Evolutionary conservation across 164 flowering plant species (phyloP).

Genomic region (Aristolochia fimbriata): DNA sequence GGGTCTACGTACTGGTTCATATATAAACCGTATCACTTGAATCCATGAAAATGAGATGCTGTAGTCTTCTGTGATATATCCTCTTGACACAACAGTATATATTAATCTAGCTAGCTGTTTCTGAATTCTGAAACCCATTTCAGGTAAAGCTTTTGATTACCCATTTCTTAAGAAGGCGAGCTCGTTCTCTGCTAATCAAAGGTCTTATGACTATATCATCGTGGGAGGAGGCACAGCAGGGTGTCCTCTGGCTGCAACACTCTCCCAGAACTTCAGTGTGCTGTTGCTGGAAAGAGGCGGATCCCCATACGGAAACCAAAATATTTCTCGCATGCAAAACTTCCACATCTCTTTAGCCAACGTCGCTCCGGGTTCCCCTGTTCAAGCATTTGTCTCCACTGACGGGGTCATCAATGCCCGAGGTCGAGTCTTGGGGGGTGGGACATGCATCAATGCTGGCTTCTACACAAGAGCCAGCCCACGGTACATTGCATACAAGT

Average conservation of each 20-base stretch:
- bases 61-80: too few species aligned
- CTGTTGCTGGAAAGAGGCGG: constrained; percentile 82
- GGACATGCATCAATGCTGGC: constrained; percentile 82
- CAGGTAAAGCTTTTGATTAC: constrained; percentile 18
- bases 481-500: constrained; percentile 22
- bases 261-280: constrained; percentile 67
- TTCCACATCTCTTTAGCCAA: constrained; percentile 67
- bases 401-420: constrained; percentile 82
- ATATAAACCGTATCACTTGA: too few species aligned
- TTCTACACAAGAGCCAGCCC: constrained; percentile 77
- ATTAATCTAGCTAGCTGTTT: constrained; percentile 4
- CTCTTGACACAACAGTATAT: constrained; percentile 1
- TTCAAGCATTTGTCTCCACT: constrained; percentile 65
- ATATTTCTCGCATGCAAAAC: constrained; percentile 50
- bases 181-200: constrained; percentile 20
- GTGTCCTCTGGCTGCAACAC: constrained; percentile 87
- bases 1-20: not conserved
- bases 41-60: too few species aligned
- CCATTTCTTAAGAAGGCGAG: constrained; percentile 66
- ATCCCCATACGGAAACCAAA: constrained; percentile 49
- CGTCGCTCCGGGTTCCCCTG: constrained; percentile 53
- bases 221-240: constrained; percentile 98
- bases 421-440: constrained; percentile 87
- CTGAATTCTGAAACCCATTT: too few species aligned
- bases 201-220: constrained; percentile 63